A percentile compares a stretch with the other conserved stretches of the same genome.
phyloP scores from a whole-genome alignment of 1,284 basidiomycete genomes.

The Vanrija sp. region DNA sequence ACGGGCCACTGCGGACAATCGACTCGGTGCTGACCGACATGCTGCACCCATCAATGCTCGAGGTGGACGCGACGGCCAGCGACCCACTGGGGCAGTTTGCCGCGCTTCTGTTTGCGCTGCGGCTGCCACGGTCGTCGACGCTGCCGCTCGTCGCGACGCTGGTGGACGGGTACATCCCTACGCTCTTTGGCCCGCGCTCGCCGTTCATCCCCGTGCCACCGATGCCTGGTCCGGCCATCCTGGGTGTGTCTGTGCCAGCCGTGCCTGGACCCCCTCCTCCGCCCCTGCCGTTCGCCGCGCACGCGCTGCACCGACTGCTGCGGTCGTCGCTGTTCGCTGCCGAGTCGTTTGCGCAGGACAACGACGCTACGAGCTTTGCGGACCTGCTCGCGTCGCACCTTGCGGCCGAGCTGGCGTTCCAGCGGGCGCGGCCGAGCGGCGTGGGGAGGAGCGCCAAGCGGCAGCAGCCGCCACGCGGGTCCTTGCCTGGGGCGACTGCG shows the following conservation, averaged over 20 bases:
- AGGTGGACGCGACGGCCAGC: neutral
- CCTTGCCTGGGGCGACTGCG: neutral
- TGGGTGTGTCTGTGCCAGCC: neutral
- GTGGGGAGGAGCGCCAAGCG: neutral
- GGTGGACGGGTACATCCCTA: constrained; percentile 11
- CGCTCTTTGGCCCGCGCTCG: constrained; percentile 10
- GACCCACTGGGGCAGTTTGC: constrained; percentile 11
- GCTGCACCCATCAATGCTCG: constrained; percentile 10
- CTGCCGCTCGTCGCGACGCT: constrained; percentile 8
- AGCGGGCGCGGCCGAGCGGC: constrained; percentile 3
- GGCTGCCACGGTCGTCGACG: constrained; percentile 1
- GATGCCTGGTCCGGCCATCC: neutral
- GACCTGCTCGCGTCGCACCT: constrained; percentile 15
- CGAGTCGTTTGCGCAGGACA: neutral
- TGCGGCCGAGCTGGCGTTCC: constrained; percentile 25
- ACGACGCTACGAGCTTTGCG: constrained; percentile 1
- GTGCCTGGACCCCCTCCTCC: neutral
- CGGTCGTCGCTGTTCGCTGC: constrained; percentile 5
- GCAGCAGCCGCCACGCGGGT: neutral
- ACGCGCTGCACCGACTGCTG: constrained; percentile 9
- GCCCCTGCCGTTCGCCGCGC: constrained; percentile 9
- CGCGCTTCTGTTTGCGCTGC: constrained; percentile 6
- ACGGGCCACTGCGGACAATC: constrained; percentile 12
- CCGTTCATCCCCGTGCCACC: constrained; percentile 5
- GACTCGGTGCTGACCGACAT: constrained; percentile 13